Evolutionary conservation across 2,329 filamentous ascomycete genomes (phyloP), one percentile per base, ranked within the genome.

Genomic region (Aspergillus jensenii): DNA sequence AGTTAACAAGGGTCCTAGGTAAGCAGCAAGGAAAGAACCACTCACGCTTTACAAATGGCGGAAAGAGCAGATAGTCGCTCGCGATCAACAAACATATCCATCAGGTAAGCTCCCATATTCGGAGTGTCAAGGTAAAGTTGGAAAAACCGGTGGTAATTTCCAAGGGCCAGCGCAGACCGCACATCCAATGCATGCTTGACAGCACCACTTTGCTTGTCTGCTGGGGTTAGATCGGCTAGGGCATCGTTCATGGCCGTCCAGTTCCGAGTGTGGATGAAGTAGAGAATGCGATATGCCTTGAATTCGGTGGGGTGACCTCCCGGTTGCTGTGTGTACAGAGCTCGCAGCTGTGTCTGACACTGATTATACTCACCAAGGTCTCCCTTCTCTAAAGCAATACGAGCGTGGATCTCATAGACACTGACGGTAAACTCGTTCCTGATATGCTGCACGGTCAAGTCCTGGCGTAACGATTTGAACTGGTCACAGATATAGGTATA

Each of bases 311-410:
- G 87, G 76, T 93, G 92, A 70, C 93, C 95, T 72, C 91, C 91
- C 74, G 96, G 81, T 66, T 90, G 90, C 79, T 91, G 86, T 75
- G 86, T 86, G 79, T 99, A 98, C 70, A 99, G 82, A 65, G 90
- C 91, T 77, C 91, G 91, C 73, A 99, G 83, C 81, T 99, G 95
- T 71, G 95, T 98, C 82, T 99, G 95, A 79, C 95, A 99, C 84
- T 99, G 95, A 82, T 99, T 99, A 95, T 99, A 99, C 95, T 99
- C 95, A 99, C 95, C 93, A 82, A 98, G 86, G 82, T 99, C 95
- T 79, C 90, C 92, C 84, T 96, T 97, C 79, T 99, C 93, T 77
- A 99, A 83, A 66, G 95, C 95, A 78, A 99, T 98, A 60, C 95
- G 89, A 63, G 93, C 95, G 79, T 99, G 95, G 61, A 93, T 96